A percentile compares a stretch with the other conserved stretches of the same genome.
phyloP scores from a whole-genome alignment of 169 alveolate species.

The Perkinsus marinus region DNA sequence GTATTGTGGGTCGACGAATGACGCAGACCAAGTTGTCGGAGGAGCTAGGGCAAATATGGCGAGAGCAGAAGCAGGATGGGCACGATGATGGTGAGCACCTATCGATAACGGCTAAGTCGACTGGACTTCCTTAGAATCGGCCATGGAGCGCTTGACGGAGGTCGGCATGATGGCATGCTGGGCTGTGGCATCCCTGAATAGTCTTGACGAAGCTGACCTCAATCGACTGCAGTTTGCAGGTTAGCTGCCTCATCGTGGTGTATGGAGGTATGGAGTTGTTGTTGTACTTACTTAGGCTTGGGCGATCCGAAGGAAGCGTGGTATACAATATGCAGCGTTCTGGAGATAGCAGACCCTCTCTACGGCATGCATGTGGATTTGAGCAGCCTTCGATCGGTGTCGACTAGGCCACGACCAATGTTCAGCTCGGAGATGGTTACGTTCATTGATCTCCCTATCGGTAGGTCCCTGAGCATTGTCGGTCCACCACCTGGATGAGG shows the following conservation, averaged over 20 bases:
- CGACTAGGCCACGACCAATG: neutral
- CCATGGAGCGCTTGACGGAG: neutral
- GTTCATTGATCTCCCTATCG: neutral
- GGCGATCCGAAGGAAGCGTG: neutral
- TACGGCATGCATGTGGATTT: neutral
- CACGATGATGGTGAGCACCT: neutral
- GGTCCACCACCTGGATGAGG: too few relatives aligned
- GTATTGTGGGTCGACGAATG: neutral
- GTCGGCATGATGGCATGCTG: neutral
- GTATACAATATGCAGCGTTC: neutral
- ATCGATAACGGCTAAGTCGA: neutral
- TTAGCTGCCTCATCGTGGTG: neutral
- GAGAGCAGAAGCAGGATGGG: neutral
- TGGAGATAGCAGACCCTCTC: neutral
- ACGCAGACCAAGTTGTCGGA: neutral
- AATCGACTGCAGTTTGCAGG: neutral
- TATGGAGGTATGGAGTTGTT: neutral
- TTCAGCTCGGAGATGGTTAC: neutral
- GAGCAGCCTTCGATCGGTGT: neutral
- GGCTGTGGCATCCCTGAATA: neutral
- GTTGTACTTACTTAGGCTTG: too few relatives aligned
- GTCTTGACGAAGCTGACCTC: neutral
- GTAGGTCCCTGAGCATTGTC: too few relatives aligned
- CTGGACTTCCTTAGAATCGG: neutral
- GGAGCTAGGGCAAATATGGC: neutral